phyloP scores from a whole-genome alignment of 805 yeast species.

The Saccharomyces eubayanus region DNA sequence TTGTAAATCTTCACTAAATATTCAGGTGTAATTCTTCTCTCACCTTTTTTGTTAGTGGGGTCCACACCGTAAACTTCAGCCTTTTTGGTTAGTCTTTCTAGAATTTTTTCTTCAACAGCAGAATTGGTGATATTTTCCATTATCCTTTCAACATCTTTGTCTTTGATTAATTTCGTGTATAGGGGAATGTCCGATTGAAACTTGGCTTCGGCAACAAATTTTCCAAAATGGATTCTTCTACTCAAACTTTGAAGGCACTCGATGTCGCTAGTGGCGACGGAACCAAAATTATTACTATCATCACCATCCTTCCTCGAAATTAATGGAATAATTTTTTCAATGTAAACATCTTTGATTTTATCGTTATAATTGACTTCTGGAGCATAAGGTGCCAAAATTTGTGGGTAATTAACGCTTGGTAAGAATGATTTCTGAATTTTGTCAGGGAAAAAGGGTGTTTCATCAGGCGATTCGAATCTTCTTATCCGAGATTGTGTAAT shows the following conservation, averaged over 20 bases:
- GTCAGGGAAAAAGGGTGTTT: constrained; percentile 77
- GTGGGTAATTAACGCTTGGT: constrained; percentile 74
- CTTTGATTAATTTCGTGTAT: constrained; percentile 57
- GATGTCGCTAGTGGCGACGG: constrained; percentile 77
- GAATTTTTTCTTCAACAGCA: constrained; percentile 77
- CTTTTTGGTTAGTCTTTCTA: constrained; percentile 68
- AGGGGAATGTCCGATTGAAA: constrained; percentile 57
- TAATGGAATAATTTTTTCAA: constrained; percentile 64
- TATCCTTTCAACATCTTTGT: constrained; percentile 61
- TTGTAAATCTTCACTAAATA: constrained; percentile 74
- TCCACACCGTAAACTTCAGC: constrained; percentile 84
- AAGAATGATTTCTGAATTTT: constrained; percentile 56
- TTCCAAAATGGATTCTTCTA: constrained; percentile 92
- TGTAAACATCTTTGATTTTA: constrained; percentile 60
- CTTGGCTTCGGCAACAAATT: constrained; percentile 95
- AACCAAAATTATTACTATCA: constrained; percentile 79
- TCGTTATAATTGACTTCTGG: constrained; percentile 68
- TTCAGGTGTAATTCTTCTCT: constrained; percentile 74
- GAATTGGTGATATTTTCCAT: constrained; percentile 76
- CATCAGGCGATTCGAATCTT: constrained; percentile 91
- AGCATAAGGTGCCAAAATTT: constrained; percentile 64
- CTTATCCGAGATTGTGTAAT: constrained; percentile 69
- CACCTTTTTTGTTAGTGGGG: constrained; percentile 67
- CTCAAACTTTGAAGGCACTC: constrained; percentile 82
- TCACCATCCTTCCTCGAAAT: constrained; percentile 61